These are phyloP conservation scores for Lyophyllum atratum DNA, from an alignment of 768 basidiomycete genomes.

Conservation along the genomic window DNA sequence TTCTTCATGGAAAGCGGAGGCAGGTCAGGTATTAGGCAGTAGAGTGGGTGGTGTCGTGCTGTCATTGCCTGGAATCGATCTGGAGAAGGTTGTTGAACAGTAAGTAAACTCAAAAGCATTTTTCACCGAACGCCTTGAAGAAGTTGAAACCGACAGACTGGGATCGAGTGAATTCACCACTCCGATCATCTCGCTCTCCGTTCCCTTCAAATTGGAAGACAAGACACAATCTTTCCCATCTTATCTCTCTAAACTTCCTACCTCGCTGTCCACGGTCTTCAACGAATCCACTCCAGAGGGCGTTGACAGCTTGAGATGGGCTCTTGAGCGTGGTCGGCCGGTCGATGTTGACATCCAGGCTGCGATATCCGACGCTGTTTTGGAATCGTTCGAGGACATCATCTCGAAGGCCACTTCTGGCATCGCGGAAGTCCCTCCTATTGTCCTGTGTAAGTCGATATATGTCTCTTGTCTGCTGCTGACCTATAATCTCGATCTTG, in stretches of 20 bases:
- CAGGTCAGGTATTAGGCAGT: constrained; percentile 43
- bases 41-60: constrained; percentile 61
- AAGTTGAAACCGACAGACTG: constrained; percentile 6
- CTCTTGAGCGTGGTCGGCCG: constrained; percentile 58
- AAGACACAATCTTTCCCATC: constrained; percentile 40
- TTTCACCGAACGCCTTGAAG: neutral
- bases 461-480: neutral
- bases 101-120: constrained; percentile 32
- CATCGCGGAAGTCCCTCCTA: constrained; percentile 47
- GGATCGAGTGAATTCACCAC: constrained; percentile 7
- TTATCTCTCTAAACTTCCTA: constrained; percentile 42
- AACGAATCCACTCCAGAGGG: constrained; percentile 47
- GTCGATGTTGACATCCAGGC: constrained; percentile 73
- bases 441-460: constrained; percentile 63
- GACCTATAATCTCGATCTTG: constrained; percentile 6
- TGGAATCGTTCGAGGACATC: constrained; percentile 72
- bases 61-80: constrained; percentile 43
- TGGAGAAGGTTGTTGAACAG: constrained; percentile 47
- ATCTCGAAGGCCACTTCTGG: constrained; percentile 61
- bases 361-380: constrained; percentile 51
- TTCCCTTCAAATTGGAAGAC: constrained; percentile 62
- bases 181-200: constrained; percentile 55
- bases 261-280: constrained; percentile 62
- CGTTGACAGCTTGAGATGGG: constrained; percentile 63
- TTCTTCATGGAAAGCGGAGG: constrained; percentile 53